Evolutionary conservation across 352 stramenopile genomes (phyloP), one percentile per base, ranked within the genome.

Genomic region (Globisporangium emineosum): DNA sequence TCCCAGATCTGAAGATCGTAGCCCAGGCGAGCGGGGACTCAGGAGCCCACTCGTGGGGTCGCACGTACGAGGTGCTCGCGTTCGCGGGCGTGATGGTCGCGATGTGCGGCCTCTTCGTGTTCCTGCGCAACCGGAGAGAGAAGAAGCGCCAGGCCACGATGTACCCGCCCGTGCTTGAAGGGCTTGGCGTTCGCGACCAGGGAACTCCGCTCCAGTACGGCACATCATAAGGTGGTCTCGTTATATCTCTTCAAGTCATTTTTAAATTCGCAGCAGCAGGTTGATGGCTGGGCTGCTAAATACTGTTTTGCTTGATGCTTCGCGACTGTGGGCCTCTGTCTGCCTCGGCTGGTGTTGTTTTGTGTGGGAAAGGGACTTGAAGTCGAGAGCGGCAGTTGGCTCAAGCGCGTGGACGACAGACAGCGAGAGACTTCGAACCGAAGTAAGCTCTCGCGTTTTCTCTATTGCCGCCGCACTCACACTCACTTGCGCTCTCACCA

Each of bases 271-370:
- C 27, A 23, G 29, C 23, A 42, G 25, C 33, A 52, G 23, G n/a
- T 17, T 51, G 43, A 42, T 42, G 35, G 37, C 17, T 42, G 12
- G 13, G 35, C 10, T 45, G 52, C 3, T 7, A 21, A 60, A 47
- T 47, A 60, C 21, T 42, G 53, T 60, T 60, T 60, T 60, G 53
- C 53, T 60, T 60, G 53, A 59, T 42, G 19, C 5, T 17, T 19
- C 13, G 35, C 13, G 35, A 43, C 35, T 43, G 1, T 1, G 33
- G 13, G 5, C 12, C 29, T 32, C 29, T 43, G 35, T 43, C 19
- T 40, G 33, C 17, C 33, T 40, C 33, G 13, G 35, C 3, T 6
- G 5, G 5, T 43, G 13, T 57, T 57, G 19, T 57, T 57, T 3
- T 19, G 10, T 10, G 12, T 57, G 53, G 32, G 53, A 59, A 59